Conservation (phyloP, 176 grass and related monocot species). For the Oryza officinalis region DNA sequence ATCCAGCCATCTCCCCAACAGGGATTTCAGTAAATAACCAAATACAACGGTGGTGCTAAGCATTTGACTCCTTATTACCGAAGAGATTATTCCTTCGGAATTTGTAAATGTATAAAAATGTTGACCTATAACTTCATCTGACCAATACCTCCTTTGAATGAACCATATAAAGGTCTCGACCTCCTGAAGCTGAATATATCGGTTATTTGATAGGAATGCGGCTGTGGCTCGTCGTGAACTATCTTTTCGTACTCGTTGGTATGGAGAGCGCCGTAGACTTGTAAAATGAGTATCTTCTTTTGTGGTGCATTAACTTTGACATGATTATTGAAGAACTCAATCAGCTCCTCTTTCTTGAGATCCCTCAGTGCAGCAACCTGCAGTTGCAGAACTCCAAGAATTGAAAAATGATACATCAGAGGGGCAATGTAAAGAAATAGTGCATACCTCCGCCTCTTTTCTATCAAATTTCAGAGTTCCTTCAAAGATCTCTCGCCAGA, state of each 20-base stretch:
- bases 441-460: conserved; percentile 65
- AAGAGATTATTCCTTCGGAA: not conserved
- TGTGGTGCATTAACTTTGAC: conserved; percentile 71
- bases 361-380: conserved; percentile 81
- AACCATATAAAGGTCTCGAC: conserved; percentile 89
- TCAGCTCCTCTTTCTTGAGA: conserved; percentile 84
- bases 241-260: conserved; percentile 51
- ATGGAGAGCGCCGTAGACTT: conserved; percentile 75
- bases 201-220: conserved; percentile 49
- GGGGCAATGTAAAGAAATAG: not conserved
- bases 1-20: no score
- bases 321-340: conserved; percentile 68
- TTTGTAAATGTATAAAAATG: not conserved
- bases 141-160: conserved; percentile 80
- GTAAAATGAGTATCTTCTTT: conserved; percentile 76
- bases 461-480: conserved; percentile 92
- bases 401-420: not conserved
- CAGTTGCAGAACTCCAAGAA: not conserved
- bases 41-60: no score
- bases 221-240: conserved; percentile 44
- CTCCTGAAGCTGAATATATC: conserved; percentile 87
- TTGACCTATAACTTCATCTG: conserved; percentile 70
- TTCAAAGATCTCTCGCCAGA: conserved; percentile 77
- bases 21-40: no score
- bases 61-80: no score